A percentile compares a stretch with the other conserved stretches of the same genome.
These are phyloP conservation scores for Suillus alpinus DNA, from an alignment of 768 basidiomycete species.

Conservation along the genomic window DNA sequence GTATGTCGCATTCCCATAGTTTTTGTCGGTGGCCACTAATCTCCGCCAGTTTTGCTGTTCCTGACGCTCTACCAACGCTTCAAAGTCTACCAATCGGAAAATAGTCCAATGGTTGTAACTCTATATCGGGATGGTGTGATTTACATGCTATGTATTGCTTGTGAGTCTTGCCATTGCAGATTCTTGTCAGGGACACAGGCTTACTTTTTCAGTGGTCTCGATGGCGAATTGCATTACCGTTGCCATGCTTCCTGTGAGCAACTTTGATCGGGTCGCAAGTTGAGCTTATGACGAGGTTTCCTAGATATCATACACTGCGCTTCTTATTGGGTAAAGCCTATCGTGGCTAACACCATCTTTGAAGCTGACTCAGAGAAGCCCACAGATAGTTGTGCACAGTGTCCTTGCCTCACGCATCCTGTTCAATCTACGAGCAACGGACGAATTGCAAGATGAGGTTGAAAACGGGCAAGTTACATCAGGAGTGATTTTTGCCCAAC, in stretches of 20 bases:
- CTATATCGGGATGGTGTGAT: background rate
- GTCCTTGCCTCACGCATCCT: constrained; percentile 9
- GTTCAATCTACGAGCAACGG: constrained; percentile 6
- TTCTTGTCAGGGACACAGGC: too few relatives aligned
- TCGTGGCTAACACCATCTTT: background rate
- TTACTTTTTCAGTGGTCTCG: background rate
- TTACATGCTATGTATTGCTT: background rate
- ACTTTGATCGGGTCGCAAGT: background rate
- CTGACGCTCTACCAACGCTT: background rate
- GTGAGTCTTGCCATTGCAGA: background rate
- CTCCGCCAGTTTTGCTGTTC: background rate
- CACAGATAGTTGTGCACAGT: constrained; percentile 7
- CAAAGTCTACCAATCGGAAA: background rate
- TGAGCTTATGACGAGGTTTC: background rate
- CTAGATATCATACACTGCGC: background rate
- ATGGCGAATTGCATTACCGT: background rate
- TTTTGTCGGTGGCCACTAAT: background rate
- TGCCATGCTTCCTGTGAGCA: background rate
- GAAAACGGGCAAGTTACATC: too few relatives aligned
- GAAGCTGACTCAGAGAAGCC: background rate
- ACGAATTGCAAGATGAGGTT: background rate
- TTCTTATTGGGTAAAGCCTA: background rate
- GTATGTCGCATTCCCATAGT: background rate
- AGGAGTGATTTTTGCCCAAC: too few relatives aligned
- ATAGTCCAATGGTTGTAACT: background rate